These are phyloP conservation scores for Colletotrichum tamarilloi DNA, from an alignment of 2,329 filamentous ascomycete species.

Conservation along the genomic window DNA sequence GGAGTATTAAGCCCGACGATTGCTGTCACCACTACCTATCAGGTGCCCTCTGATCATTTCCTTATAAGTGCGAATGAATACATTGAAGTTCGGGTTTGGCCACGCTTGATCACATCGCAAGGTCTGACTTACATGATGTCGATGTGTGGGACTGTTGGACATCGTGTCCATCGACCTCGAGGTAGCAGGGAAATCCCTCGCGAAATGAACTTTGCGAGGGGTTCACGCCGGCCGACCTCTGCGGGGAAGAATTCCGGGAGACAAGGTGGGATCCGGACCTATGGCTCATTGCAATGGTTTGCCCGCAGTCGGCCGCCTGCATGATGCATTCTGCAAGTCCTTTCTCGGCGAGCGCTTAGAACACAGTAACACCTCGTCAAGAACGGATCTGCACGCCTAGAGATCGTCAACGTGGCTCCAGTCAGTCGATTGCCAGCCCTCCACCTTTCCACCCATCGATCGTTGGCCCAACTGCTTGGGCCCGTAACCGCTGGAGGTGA, in stretches of 20 bases:
- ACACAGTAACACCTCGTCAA: slow-evolving; percentile 9
- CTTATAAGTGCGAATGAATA: background rate
- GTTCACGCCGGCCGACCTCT: background rate
- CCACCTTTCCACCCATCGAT: slow-evolving; percentile 20
- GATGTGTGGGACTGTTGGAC: background rate
- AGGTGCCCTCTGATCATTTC: slow-evolving; percentile 1
- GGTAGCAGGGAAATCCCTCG: slow-evolving; percentile 12
- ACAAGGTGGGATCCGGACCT: slow-evolving; percentile 4
- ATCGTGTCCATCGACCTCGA: slow-evolving; percentile 16
- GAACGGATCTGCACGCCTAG: background rate
- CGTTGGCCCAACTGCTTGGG: slow-evolving; percentile 2
- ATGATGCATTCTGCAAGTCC: slow-evolving; percentile 19
- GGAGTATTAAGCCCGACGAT: background rate
- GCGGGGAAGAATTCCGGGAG: slow-evolving; percentile 13
- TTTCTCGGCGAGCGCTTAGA: slow-evolving; percentile 21
- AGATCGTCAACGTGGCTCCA: slow-evolving; percentile 35
- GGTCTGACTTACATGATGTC: background rate
- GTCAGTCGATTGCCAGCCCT: slow-evolving; percentile 8
- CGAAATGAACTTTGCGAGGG: slow-evolving; percentile 26
- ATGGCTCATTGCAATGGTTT: background rate
- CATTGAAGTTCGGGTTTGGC: background rate
- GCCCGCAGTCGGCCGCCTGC: background rate
- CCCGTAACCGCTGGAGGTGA: slow-evolving; percentile 17
- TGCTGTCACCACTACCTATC: background rate
- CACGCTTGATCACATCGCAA: slow-evolving; percentile 2